These are phyloP conservation scores for Myochromella boudieri DNA, from an alignment of 768 basidiomycete species.

Conservation along the genomic window DNA sequence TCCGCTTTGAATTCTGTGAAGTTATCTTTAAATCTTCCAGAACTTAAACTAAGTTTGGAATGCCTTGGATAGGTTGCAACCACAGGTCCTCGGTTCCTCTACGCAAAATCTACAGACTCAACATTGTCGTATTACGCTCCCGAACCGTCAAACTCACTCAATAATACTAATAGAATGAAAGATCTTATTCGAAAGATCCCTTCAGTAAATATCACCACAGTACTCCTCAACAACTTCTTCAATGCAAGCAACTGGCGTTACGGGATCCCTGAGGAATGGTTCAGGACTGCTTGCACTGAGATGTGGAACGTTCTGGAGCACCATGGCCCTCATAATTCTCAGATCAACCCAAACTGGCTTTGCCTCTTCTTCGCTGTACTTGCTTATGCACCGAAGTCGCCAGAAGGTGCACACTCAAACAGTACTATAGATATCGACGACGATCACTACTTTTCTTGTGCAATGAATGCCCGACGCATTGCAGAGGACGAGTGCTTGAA, in stretches of 20 bases:
- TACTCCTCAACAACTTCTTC: slow-evolving; percentile 43
- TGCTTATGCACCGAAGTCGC: slow-evolving; percentile 35
- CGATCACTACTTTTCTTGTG: slow-evolving; percentile 38
- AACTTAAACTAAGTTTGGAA: too few relatives aligned
- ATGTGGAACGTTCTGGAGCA: slow-evolving; percentile 48
- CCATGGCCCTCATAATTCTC: slow-evolving; percentile 26
- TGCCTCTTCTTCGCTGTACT: slow-evolving; percentile 49
- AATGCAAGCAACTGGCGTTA: slow-evolving; percentile 49
- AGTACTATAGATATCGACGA: neutral
- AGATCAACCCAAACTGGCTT: slow-evolving; percentile 52
- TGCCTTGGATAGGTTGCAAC: slow-evolving; percentile 6
- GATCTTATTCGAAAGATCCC: slow-evolving; percentile 36
- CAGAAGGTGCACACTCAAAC: neutral
- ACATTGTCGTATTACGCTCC: slow-evolving; percentile 27
- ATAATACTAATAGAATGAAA: slow-evolving; percentile 22
- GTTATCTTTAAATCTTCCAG: too few relatives aligned
- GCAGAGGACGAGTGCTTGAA: slow-evolving; percentile 44
- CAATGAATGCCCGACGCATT: slow-evolving; percentile 44
- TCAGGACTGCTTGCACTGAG: slow-evolving; percentile 36
- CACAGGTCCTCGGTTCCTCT: slow-evolving; percentile 33
- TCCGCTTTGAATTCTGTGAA: slow-evolving; percentile 47
- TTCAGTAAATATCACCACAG: slow-evolving; percentile 27
- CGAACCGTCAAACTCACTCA: slow-evolving; percentile 21
- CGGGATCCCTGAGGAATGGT: slow-evolving; percentile 51
- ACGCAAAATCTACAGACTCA: slow-evolving; percentile 40